phyloP scores from a whole-genome alignment of 2,329 filamentous ascomycete genomes.

The Pseudogymnoascus sp. region DNA sequence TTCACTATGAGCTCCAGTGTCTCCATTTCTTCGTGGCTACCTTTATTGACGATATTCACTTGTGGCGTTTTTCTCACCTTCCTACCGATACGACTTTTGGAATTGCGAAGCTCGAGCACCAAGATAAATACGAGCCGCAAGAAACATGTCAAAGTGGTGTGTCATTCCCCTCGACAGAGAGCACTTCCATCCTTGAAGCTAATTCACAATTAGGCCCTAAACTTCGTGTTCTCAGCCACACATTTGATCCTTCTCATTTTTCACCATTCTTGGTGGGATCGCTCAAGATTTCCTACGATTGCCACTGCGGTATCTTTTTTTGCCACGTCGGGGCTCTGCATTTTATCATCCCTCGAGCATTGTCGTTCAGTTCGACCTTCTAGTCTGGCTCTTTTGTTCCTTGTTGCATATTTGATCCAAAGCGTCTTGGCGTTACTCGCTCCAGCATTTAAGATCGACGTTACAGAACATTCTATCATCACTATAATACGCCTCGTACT shows the following conservation, averaged over 20 bases:
- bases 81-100: not conserved
- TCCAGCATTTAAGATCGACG: not conserved
- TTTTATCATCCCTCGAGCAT: not conserved
- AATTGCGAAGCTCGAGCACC: slow-evolving; percentile 4
- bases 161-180: not conserved
- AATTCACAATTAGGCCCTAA: too few relatives aligned
- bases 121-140: slow-evolving; percentile 1
- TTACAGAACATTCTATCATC: slow-evolving; percentile 10
- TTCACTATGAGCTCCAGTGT: too few relatives aligned
- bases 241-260: too few relatives aligned
- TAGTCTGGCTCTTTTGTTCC: not conserved
- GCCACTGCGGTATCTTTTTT: too few relatives aligned
- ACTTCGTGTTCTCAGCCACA: too few relatives aligned
- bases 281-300: too few relatives aligned
- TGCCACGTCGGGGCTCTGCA: too few relatives aligned
- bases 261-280: too few relatives aligned
- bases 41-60: too few relatives aligned
- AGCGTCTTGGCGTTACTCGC: not conserved
- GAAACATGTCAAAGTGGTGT: slow-evolving; percentile 5
- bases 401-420: not conserved
- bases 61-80: slow-evolving; percentile 3
- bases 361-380: not conserved
- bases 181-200: too few relatives aligned
- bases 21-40: too few relatives aligned
- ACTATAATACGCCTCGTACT: slow-evolving; percentile 7